Base-by-base conservation (phyloP, 148 eudicot species). In the Heliosperma pusillum region DNA sequence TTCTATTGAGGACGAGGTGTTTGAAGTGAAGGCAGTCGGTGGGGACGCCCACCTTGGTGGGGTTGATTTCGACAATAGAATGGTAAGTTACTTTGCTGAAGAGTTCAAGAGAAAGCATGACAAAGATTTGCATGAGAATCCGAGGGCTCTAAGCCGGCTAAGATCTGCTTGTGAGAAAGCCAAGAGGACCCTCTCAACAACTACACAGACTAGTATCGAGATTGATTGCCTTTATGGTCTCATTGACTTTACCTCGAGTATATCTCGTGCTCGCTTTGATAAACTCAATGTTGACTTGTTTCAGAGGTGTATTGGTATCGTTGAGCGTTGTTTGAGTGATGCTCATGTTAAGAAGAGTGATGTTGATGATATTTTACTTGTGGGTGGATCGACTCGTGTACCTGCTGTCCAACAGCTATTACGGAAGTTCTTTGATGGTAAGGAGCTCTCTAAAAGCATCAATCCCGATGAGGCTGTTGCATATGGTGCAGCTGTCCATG, bases 351-450 rank as follows among this genome's bases (percentile, higher is more conserved):
- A 53, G 5, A 73, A 27, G 63, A 29, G 25, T 1, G 73, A 30
- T 50, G 44, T 81, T 42, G 45, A 73, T 72, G 72, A 76, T 26
- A 76, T 80, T 71, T 63, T 76, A 26, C 77, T 80, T 42, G 80
- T 76, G 58, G 83, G 83, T 66, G 80, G 83, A 19, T 76, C 83
- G 2, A 76, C 83, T 15, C 45, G 83, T 19, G 76, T 76, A 16
- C 83, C 80, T 16, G 76, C 76, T 33, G 72, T 80, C 11, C 83
- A 77, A 27, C 62, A 70, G 22, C 16, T 70, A 61, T 24, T 77
- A 50, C 79, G 60, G 55, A 33, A 60, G 1, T 70, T 77, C 24
- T 77, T 60, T 29, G 12, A 29, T 27, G 62, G 69, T 7, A 61
- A 61, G 15, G 59, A 30, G 74, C 74, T 77, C 2, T 77, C n/a